Evolutionary conservation across 1,284 basidiomycete genomes (phyloP).

Genomic region (Calocybe gambosa): DNA sequence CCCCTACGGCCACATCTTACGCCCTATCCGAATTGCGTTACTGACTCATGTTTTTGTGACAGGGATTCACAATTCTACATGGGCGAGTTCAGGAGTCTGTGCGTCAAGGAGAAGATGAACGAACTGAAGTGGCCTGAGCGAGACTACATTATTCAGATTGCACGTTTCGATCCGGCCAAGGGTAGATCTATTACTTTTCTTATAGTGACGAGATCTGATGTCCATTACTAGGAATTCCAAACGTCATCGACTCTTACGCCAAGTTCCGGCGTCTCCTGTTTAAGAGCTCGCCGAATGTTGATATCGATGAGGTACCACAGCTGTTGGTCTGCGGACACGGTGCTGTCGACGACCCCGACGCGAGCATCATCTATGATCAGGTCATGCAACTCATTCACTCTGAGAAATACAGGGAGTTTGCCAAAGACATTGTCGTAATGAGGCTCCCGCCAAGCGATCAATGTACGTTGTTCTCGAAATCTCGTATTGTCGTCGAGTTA

Average conservation of each 20-base stretch:
- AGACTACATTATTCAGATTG: conserved; percentile 80
- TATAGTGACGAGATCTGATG: background rate
- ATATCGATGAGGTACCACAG: conserved; percentile 61
- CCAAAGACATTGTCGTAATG: conserved; percentile 72
- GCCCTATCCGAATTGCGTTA: background rate
- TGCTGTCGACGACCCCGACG: conserved; percentile 82
- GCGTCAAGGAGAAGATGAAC: conserved; percentile 69
- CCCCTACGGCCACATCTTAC: background rate
- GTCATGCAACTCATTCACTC: conserved; percentile 52
- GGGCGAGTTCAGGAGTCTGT: conserved; percentile 74
- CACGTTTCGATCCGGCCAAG: conserved; percentile 69
- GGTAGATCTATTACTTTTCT: conserved; percentile 18
- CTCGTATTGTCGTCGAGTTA: too few relatives aligned
- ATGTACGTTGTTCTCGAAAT: too few relatives aligned
- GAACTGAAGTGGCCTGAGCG: conserved; percentile 75
- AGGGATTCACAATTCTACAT: conserved; percentile 73
- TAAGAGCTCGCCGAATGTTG: conserved; percentile 34
- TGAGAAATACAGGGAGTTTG: conserved; percentile 48
- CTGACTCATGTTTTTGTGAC: conserved; percentile 4
- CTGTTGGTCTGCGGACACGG: conserved; percentile 84
- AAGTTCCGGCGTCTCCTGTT: conserved; percentile 65
- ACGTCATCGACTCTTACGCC: conserved; percentile 78
- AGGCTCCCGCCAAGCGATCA: conserved; percentile 76
- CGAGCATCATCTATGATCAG: conserved; percentile 81
- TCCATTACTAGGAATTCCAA: conserved; percentile 61